Conservation (phyloP, 768 basidiomycete genomes). For the Hydnomerulius pinastri region DNA sequence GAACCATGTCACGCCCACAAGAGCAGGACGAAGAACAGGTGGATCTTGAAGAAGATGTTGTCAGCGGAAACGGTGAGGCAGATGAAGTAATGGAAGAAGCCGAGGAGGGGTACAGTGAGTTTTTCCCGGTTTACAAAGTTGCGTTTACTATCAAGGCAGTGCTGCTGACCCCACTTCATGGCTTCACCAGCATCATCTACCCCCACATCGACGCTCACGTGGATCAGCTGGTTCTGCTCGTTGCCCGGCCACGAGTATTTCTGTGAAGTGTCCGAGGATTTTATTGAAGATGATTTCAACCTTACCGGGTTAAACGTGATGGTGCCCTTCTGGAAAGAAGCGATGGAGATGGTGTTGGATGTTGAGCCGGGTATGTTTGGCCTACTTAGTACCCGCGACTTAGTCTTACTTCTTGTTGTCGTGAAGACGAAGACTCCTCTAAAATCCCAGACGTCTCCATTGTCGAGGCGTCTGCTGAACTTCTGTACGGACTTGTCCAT, state of each 20-base stretch:
- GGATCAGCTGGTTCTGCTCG: slow-evolving; percentile 97
- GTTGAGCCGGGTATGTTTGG: slow-evolving; percentile 88
- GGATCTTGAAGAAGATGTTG: slow-evolving; percentile 59
- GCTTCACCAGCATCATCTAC: slow-evolving; percentile 73
- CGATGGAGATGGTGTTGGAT: slow-evolving; percentile 99
- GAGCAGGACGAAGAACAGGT: slow-evolving; percentile 49
- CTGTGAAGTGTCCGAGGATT: slow-evolving; percentile 97
- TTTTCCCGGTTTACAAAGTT: slow-evolving; percentile 19
- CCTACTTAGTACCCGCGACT: slow-evolving; percentile 13
- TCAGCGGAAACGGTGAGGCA: slow-evolving; percentile 59
- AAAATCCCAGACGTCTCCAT: slow-evolving; percentile 99
- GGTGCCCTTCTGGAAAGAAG: slow-evolving; percentile 99
- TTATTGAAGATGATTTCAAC: slow-evolving; percentile 99
- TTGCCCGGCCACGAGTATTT: slow-evolving; percentile 97
- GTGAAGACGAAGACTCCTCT: slow-evolving; percentile 81
- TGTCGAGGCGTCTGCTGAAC: slow-evolving; percentile 95
- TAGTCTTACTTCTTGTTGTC: slow-evolving; percentile 9
- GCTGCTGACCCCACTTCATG: slow-evolving; percentile 18
- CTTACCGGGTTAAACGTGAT: slow-evolving; percentile 91
- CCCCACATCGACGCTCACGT: slow-evolving; percentile 88
- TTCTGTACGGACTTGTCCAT: slow-evolving; percentile 96
- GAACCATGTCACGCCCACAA: slow-evolving; percentile 40
- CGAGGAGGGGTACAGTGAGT: slow-evolving; percentile 78
- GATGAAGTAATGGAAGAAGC: slow-evolving; percentile 80
- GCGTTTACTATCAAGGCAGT: slow-evolving; percentile 1